Evolutionary conservation across 176 grass and related monocot genomes (phyloP).

Genomic region (Oryza glumipatula): DNA sequence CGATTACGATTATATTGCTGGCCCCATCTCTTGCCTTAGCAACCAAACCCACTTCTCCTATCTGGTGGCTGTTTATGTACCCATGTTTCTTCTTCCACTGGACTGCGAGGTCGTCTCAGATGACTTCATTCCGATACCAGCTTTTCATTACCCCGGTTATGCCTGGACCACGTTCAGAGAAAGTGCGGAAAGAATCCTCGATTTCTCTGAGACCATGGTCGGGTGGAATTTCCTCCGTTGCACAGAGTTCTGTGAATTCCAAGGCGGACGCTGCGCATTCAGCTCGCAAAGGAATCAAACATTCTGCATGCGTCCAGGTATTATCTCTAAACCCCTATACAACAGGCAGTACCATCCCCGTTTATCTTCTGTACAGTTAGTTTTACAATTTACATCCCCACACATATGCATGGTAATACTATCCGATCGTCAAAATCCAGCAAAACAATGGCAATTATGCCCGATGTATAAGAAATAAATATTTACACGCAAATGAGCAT

Average conservation of each 20-base stretch:
- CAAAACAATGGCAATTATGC: not conserved
- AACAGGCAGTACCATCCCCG: too few relatives aligned
- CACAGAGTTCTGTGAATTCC: too few relatives aligned
- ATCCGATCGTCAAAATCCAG: not conserved
- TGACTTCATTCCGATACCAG: not conserved
- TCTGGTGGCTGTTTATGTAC: accelerated
- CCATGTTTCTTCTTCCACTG: not conserved
- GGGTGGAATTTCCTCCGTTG: too few relatives aligned
- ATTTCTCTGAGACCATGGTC: not conserved
- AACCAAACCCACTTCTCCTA: not conserved
- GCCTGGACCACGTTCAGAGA: not conserved
- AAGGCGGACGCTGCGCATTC: conserved; percentile 46
- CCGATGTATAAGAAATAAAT: not conserved
- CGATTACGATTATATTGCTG: not conserved
- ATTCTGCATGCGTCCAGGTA: conserved; percentile 34
- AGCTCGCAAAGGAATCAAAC: conserved; percentile 17
- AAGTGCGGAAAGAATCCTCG: not conserved
- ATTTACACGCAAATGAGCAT: not conserved
- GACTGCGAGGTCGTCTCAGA: not conserved
- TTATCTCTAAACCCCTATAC: not conserved
- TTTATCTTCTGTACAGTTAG: too few relatives aligned
- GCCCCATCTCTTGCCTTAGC: conserved; percentile 12
- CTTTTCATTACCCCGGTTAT: accelerated
- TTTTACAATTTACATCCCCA: not conserved
- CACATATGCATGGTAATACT: not conserved